These are phyloP conservation scores for Sporothrix brunneoviolacea DNA, from an alignment of 2,329 filamentous ascomycete species.

Conservation along the genomic window DNA sequence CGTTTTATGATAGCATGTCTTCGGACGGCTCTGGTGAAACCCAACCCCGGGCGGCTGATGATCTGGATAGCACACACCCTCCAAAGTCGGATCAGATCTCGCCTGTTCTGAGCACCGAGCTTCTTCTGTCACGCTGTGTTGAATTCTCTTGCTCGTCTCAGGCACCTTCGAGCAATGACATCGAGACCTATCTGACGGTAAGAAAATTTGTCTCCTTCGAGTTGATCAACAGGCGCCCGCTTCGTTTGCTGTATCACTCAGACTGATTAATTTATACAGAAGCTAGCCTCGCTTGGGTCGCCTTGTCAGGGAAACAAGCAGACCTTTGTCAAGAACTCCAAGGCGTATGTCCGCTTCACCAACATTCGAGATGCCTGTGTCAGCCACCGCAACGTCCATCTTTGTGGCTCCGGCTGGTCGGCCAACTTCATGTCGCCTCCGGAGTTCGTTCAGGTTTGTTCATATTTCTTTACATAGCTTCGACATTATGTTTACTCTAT, in stretches of 20 bases:
- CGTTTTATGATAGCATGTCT: conserved; percentile 30
- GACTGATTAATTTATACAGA: conserved; percentile 28
- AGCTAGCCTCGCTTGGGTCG: conserved; percentile 30
- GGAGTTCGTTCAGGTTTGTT: conserved; percentile 36
- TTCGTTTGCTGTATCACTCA: background rate
- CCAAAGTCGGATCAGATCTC: conserved; percentile 25
- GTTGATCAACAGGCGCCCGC: background rate
- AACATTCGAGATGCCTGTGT: conserved; percentile 55
- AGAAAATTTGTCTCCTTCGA: conserved; percentile 14
- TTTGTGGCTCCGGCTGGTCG: conserved; percentile 40
- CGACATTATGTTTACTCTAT: background rate
- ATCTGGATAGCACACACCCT: conserved; percentile 17
- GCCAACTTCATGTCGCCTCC: conserved; percentile 37
- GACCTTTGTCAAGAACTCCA: conserved; percentile 31
- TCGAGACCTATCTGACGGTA: conserved; percentile 42
- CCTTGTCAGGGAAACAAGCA: conserved; percentile 33
- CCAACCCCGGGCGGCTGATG: conserved; percentile 1
- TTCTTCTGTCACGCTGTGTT: conserved; percentile 40
- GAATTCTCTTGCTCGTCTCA: conserved; percentile 30
- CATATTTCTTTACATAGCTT: background rate
- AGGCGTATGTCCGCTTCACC: conserved; percentile 48
- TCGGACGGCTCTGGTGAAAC: conserved; percentile 19
- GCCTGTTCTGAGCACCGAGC: conserved; percentile 37
- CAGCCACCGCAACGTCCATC: conserved; percentile 39
- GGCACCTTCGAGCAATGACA: conserved; percentile 29